Evolutionary conservation across 495 filamentous ascomycete genomes (phyloP).

Genomic region (Aspergillus affinis): DNA sequence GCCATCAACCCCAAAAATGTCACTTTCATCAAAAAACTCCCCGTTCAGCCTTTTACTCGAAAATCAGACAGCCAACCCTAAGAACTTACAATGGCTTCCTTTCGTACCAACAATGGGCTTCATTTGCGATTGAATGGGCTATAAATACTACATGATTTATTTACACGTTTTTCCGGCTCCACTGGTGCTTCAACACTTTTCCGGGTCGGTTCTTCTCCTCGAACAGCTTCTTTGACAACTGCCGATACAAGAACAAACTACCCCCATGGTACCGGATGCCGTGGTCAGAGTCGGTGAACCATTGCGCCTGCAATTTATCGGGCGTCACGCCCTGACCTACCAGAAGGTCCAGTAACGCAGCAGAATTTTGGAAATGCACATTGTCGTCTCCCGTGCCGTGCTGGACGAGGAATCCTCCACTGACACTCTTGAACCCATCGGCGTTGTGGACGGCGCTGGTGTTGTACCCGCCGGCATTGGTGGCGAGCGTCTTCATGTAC

Average conservation of each 20-base stretch:
- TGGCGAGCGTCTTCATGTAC: constrained; percentile 22
- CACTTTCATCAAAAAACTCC: neutral
- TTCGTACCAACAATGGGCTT: neutral
- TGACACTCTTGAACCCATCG: constrained; percentile 18
- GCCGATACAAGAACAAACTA: constrained; percentile 16
- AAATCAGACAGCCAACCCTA: no score
- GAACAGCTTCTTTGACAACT: constrained; percentile 17
- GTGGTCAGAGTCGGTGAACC: constrained; percentile 25
- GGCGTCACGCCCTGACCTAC: constrained; percentile 17
- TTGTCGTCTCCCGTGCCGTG: constrained; percentile 25
- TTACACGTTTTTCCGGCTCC: constrained; percentile 5
- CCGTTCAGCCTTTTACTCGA: no score
- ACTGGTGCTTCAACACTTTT: constrained; percentile 12
- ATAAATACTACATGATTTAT: neutral
- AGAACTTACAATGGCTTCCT: neutral
- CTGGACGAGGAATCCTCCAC: constrained; percentile 21
- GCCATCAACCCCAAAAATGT: neutral
- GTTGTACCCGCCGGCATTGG: constrained; percentile 18
- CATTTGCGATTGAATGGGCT: neutral
- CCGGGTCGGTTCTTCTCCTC: constrained; percentile 14
- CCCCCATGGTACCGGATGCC: constrained; percentile 19
- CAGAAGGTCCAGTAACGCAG: constrained; percentile 19
- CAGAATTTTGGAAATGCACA: constrained; percentile 24
- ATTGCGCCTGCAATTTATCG: constrained; percentile 20
- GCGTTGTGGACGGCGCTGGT: constrained; percentile 15